Base-by-base conservation (phyloP, 2,329 filamentous ascomycete species). In the Microthyrium microscopicum region DNA sequence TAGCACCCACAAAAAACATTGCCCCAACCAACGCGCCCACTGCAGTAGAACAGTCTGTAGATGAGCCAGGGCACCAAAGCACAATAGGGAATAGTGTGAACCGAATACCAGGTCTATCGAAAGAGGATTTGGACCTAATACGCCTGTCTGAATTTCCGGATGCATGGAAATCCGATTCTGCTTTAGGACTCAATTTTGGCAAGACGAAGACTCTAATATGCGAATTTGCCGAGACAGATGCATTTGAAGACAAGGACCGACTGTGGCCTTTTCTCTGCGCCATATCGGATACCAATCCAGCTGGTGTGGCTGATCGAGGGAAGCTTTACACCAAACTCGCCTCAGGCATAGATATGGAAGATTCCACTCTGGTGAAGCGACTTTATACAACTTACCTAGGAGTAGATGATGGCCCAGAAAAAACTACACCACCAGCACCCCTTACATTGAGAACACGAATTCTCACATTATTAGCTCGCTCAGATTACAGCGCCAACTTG, bases 241-340 rank as follows among this genome's bases (percentile, higher is more conserved):
- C 85, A 5, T 95, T 98, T 53, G 74, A 62, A 0, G 83, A 94
- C 40, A 57, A 72, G 1, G 81, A 95, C 48, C 74, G 84, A 20
- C 83, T 94, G 44, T 53, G 94, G 9, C 78, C 87, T 1, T 78
- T 83, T 1, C 56, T 95, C 1, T 84, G 80, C 49, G 84, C 85
- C 4, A 77, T 83, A 18, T 76, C 83, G 1, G 85, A 85, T 53
- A 61, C 74, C 2, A 89, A 94, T 42, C n/a, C n/a, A n/a, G 82
- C 76, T 22, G 70, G 77, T 6, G 74, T 94, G 24, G 74, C 80
- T 8, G 73, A 78, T n/a, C 60, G 82, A n/a, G 87, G 81, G 0
- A 83, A 94, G 36, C 84, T 93, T 45, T 70, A 91, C 31, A 56
- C 95, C 42, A 98, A 94, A 55, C 68, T 85, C 42, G 78, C 71